Conservation (phyloP, 1,284 basidiomycete species). For the Trichosporon coremiiforme region DNA sequence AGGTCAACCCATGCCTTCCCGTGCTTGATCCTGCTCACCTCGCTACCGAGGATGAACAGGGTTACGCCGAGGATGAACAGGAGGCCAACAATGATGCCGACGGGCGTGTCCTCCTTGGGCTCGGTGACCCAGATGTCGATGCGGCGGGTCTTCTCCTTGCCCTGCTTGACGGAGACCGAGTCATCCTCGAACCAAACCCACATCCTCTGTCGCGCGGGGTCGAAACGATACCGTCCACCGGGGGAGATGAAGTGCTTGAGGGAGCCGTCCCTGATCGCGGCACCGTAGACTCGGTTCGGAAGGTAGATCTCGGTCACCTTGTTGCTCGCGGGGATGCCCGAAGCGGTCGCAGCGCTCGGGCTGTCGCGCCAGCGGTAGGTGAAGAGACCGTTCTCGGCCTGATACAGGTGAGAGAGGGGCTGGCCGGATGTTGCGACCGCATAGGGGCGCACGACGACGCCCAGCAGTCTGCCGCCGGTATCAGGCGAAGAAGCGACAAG, state of each 20-base stretch:
- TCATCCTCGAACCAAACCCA: conserved; percentile 49
- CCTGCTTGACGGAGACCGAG: conserved; percentile 11
- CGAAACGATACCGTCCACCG: conserved; percentile 41
- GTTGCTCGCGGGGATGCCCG: conserved; percentile 42
- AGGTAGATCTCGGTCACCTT: conserved; percentile 78
- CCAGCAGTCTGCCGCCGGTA: conserved; percentile 75
- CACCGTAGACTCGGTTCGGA: conserved; percentile 57
- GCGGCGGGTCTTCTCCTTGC: conserved; percentile 18
- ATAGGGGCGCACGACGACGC: conserved; percentile 66
- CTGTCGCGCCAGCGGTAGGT: conserved; percentile 40
- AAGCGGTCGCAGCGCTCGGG: conserved; percentile 21
- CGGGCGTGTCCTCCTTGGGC: conserved; percentile 1
- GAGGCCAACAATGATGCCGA: conserved; percentile 4
- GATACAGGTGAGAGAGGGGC: conserved; percentile 42
- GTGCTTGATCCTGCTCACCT: conserved; percentile 15
- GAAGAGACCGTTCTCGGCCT: conserved; percentile 37
- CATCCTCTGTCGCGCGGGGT: conserved; percentile 39
- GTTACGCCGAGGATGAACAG: background rate
- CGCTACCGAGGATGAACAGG: conserved; percentile 23
- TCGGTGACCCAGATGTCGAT: conserved; percentile 47
- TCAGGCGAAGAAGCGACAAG: conserved; percentile 67
- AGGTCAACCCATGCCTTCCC: conserved; percentile 21
- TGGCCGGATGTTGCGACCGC: conserved; percentile 52
- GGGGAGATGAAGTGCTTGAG: conserved; percentile 35
- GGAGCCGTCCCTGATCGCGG: conserved; percentile 20